A percentile compares a stretch with the other conserved stretches of the same genome.
phyloP scores from a whole-genome alignment of 306 rosid species.

The Malus sieversii region DNA sequence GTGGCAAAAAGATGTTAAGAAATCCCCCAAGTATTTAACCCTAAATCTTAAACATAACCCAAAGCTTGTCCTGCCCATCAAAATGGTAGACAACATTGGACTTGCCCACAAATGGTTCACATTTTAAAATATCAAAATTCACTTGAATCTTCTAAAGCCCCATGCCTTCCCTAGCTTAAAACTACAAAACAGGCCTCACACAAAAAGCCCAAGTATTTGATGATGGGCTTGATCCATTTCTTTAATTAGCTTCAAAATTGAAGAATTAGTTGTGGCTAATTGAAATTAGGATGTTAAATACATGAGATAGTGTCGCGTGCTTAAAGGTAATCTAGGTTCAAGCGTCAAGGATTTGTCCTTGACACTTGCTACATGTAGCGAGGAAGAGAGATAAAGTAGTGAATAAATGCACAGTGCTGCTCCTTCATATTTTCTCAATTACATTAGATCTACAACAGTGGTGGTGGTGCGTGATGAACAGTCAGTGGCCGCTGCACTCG shows the following conservation, averaged over 20 bases:
- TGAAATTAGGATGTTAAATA: neutral
- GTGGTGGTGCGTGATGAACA: too few species aligned
- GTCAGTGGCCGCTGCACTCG: too few species aligned
- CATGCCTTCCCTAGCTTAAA: neutral
- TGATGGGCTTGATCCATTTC: neutral
- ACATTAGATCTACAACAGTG: too few species aligned
- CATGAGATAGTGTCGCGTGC: neutral
- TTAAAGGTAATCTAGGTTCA: neutral
- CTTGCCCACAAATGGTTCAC: neutral
- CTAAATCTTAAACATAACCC: neutral
- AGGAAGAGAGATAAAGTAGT: too few species aligned
- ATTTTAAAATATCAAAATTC: neutral
- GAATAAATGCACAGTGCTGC: too few species aligned
- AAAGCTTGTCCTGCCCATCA: neutral
- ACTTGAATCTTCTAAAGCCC: neutral
- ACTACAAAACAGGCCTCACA: neutral
- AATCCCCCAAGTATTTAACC: neutral
- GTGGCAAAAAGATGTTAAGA: conserved; percentile 3
- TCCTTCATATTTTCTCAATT: too few species aligned
- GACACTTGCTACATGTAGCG: too few species aligned
- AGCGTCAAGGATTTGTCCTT: neutral
- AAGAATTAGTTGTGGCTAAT: neutral
- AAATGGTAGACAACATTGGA: conserved; percentile 12
- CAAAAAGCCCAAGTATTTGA: neutral
- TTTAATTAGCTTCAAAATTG: too few species aligned